Conservation (phyloP, 768 basidiomycete genomes). For the Trametes maxima region DNA sequence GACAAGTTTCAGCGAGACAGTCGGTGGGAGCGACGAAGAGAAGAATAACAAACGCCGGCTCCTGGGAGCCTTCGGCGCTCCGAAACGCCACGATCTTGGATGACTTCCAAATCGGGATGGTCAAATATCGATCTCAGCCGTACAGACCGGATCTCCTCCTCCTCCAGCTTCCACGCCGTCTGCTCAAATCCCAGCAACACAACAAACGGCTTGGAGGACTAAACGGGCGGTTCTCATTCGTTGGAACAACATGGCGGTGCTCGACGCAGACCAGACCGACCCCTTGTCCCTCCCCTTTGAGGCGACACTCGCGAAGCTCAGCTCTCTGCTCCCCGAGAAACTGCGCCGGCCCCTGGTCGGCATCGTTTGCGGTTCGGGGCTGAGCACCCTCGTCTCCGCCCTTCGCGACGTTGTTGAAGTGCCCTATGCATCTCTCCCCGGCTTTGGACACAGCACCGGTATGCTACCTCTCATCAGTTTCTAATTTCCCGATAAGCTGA, state of each 20-base stretch:
- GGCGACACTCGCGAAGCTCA: constrained; percentile 33
- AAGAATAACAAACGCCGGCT: too few relatives aligned
- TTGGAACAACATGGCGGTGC: neutral
- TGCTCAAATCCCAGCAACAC: neutral
- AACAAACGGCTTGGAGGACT: neutral
- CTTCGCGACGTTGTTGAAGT: constrained; percentile 60
- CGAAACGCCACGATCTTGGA: too few relatives aligned
- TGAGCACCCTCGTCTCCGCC: constrained; percentile 70
- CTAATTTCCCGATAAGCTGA: neutral
- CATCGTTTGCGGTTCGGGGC: constrained; percentile 86
- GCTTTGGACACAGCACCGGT: constrained; percentile 82
- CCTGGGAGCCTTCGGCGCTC: too few relatives aligned
- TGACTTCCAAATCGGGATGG: too few relatives aligned
- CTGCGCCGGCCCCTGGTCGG: constrained; percentile 68
- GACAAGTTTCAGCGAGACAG: too few relatives aligned
- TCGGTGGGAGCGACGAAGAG: too few relatives aligned
- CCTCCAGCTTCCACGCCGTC: neutral
- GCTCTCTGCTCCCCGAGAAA: constrained; percentile 33
- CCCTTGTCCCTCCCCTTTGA: constrained; percentile 29
- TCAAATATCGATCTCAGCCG: too few relatives aligned
- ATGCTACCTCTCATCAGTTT: constrained; percentile 19
- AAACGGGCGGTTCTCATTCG: neutral
- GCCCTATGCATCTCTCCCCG: constrained; percentile 67
- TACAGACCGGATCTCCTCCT: too few relatives aligned
- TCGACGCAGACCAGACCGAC: constrained; percentile 8